A percentile compares a stretch with the other conserved stretches of the same genome.
Evolutionary conservation across 306 rosid species (phyloP).

Genomic region (Potentilla sterilis): DNA sequence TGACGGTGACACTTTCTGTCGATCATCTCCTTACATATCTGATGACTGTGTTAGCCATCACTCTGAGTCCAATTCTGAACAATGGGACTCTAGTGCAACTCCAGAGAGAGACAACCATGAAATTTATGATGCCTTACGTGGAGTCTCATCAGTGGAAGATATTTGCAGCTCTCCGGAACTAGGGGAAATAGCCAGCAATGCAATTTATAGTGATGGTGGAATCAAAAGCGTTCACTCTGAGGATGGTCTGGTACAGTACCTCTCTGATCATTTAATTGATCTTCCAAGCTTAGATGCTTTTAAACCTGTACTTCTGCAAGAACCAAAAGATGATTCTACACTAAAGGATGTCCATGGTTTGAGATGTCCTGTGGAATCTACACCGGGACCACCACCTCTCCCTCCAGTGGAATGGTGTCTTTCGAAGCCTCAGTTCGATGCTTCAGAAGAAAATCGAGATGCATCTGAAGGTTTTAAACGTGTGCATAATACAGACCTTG

Average conservation of each 20-base stretch:
- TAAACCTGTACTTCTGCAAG: slow-evolving; percentile 40
- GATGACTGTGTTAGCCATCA: slow-evolving; percentile 71
- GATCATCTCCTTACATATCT: slow-evolving; percentile 75
- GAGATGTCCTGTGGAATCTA: slow-evolving; percentile 35
- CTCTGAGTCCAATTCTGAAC: slow-evolving; percentile 69
- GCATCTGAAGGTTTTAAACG: slow-evolving; percentile 31
- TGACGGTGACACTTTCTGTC: slow-evolving; percentile 89
- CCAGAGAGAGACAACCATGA: slow-evolving; percentile 51
- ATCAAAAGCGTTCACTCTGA: slow-evolving; percentile 19
- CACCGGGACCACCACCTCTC: slow-evolving; percentile 64
- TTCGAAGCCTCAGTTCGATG: slow-evolving; percentile 45
- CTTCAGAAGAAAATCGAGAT: slow-evolving; percentile 40
- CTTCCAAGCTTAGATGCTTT: slow-evolving; percentile 71
- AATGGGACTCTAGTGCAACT: slow-evolving; percentile 78
- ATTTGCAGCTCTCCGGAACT: slow-evolving; percentile 39
- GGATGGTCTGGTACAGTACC: slow-evolving; percentile 47
- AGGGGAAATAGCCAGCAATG: slow-evolving; percentile 31
- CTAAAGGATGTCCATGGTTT: slow-evolving; percentile 26
- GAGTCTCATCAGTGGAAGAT: slow-evolving; percentile 49
- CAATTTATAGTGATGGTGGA: slow-evolving; percentile 35
- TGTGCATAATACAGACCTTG: slow-evolving; percentile 24
- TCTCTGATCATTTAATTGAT: slow-evolving; percentile 56
- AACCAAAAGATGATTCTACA: slow-evolving; percentile 31
- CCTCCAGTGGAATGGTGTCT: slow-evolving; percentile 65
- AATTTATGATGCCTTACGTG: slow-evolving; percentile 44